A percentile compares a stretch with the other conserved stretches of the same genome.
Evolutionary conservation across 345 rosid species (phyloP).

Genomic region (Eucalyptus leucophloia): DNA sequence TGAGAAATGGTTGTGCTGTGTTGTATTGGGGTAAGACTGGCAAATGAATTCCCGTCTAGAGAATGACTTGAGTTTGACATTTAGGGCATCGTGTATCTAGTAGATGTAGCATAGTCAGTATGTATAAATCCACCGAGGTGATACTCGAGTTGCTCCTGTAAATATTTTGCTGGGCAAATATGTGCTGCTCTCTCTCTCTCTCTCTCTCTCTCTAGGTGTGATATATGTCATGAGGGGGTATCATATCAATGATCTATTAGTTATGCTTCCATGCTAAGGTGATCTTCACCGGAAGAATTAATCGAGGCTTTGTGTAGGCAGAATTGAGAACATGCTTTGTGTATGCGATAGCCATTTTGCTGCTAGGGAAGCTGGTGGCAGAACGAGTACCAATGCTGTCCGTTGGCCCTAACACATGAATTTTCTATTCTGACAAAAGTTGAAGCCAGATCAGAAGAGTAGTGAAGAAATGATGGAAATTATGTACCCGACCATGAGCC

Average conservation of each 20-base stretch:
- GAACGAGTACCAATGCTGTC: not conserved
- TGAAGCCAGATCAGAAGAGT: not conserved
- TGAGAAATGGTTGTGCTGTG: not conserved
- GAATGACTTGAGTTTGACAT: not conserved
- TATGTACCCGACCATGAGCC: not conserved
- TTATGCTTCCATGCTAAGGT: not conserved
- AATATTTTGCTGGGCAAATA: not conserved
- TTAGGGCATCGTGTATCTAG: not conserved
- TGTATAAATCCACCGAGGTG: not conserved
- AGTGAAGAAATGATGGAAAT: not conserved
- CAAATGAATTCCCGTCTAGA: not conserved
- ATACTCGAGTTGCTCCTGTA: not conserved
- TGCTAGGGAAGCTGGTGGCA: not conserved
- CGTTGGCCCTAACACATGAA: not conserved
- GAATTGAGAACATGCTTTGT: not conserved
- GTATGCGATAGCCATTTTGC: not conserved
- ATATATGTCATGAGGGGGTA: not conserved
- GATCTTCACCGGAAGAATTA: not conserved
- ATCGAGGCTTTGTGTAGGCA: not conserved
- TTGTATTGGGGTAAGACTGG: not conserved
- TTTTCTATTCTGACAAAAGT: not conserved
- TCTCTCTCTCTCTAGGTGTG: not conserved
- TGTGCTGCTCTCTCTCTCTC: not conserved
- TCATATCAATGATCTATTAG: not conserved
- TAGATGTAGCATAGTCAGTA: not conserved